Evolutionary conservation across 164 flowering plant genomes (phyloP).

Genomic region (Chimonanthus salicifolius): DNA sequence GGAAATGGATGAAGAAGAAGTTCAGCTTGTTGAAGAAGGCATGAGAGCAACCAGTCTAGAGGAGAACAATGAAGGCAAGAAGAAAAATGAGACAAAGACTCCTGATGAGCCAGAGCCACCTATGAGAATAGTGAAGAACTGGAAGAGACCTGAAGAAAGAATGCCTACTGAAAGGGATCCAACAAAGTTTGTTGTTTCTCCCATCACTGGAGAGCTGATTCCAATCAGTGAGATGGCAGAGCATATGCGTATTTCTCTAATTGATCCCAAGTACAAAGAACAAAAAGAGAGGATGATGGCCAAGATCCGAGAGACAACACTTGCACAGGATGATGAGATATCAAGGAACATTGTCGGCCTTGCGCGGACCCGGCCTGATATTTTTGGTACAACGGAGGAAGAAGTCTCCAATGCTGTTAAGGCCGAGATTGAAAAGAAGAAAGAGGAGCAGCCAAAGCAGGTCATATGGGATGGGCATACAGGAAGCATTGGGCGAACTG

Average conservation of each 20-base stretch:
- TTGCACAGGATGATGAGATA: constrained; percentile 94
- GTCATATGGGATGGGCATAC: constrained; percentile 99
- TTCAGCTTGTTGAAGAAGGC: constrained; percentile 87
- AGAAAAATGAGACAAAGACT: constrained; percentile 30
- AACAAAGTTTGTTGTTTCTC: constrained; percentile 82
- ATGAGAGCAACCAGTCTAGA: constrained; percentile 77
- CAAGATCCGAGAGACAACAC: constrained; percentile 94
- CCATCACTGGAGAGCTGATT: constrained; percentile 89
- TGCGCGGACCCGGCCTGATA: constrained; percentile 95
- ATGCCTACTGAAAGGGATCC: constrained; percentile 77
- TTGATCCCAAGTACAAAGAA: constrained; percentile 98
- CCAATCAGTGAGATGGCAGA: constrained; percentile 94
- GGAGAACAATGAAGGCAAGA: constrained; percentile 45
- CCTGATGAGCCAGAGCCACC: constrained; percentile 73
- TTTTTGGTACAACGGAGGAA: constrained; percentile 98
- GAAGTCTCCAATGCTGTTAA: constrained; percentile 99
- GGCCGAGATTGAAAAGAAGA: constrained; percentile 94
- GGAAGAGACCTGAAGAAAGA: constrained; percentile 98
- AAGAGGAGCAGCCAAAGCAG: constrained; percentile 93
- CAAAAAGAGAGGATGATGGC: constrained; percentile 98
- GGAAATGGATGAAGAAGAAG: constrained; percentile 99
- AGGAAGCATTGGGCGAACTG: constrained; percentile 93
- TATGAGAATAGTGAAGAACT: constrained; percentile 94
- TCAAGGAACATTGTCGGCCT: constrained; percentile 92
- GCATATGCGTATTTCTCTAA: constrained; percentile 96